Conservation (phyloP, 768 basidiomycete species). For the Boletus bicolor region DNA sequence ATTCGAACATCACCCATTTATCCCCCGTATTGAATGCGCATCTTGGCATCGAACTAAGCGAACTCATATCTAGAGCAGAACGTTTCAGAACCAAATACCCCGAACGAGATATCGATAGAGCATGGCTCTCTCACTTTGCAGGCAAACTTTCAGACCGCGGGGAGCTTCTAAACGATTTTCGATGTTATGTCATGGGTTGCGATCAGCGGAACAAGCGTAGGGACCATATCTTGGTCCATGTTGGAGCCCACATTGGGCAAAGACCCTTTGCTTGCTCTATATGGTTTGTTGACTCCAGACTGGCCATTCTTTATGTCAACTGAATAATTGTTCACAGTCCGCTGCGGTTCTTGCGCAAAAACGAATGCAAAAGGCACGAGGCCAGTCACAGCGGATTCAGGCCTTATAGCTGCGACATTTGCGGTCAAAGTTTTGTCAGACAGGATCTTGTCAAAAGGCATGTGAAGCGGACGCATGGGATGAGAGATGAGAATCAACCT, state of each 20-base stretch:
- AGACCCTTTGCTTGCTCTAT: constrained; percentile 60
- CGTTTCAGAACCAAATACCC: constrained; percentile 53
- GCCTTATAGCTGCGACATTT: constrained; percentile 58
- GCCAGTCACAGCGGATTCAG: constrained; percentile 56
- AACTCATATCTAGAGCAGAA: constrained; percentile 53
- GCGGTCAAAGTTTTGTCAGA: constrained; percentile 58
- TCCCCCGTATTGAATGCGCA: constrained; percentile 66
- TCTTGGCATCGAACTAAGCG: constrained; percentile 51
- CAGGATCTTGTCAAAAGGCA: constrained; percentile 70
- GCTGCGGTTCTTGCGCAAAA: constrained; percentile 66
- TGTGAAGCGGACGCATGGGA: constrained; percentile 52
- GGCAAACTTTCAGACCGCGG: constrained; percentile 61
- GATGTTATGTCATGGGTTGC: constrained; percentile 68
- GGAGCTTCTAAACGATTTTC: constrained; percentile 54
- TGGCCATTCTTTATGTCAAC: neutral
- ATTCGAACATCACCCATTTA: constrained; percentile 2
- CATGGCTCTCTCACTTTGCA: constrained; percentile 65
- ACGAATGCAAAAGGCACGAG: constrained; percentile 76
- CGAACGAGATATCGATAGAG: constrained; percentile 57
- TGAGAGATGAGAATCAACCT: constrained; percentile 34
- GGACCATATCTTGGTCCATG: constrained; percentile 73
- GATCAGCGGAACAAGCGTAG: constrained; percentile 65
- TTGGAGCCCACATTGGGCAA: constrained; percentile 70
- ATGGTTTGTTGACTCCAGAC: constrained; percentile 46
- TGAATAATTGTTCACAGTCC: constrained; percentile 38